These are phyloP conservation scores for Chaetomium sp. DNA, from an alignment of 2,329 filamentous ascomycete species.

Conservation along the genomic window DNA sequence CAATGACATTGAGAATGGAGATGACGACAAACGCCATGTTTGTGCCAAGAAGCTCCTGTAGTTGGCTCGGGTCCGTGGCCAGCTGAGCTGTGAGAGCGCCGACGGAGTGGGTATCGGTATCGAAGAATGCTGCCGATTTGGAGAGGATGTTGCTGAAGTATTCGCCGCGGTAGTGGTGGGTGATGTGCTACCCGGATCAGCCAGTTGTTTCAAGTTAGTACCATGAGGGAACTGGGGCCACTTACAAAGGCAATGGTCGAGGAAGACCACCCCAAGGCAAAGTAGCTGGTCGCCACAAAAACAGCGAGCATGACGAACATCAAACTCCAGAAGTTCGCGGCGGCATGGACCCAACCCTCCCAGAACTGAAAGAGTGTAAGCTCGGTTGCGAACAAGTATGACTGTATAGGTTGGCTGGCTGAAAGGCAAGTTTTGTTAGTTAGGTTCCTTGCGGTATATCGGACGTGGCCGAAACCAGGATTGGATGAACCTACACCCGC, in stretches of 20 bases:
- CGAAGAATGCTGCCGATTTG: conserved; percentile 62
- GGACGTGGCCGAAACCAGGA: neutral
- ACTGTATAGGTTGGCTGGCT: conserved; percentile 47
- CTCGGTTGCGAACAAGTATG: conserved; percentile 58
- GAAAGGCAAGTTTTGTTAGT: neutral
- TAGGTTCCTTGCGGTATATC: neutral
- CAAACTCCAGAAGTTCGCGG: conserved; percentile 62
- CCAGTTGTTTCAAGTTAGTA: neutral
- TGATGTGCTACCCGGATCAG: conserved; percentile 43
- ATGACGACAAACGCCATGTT: conserved; percentile 66
- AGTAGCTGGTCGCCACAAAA: conserved; percentile 57
- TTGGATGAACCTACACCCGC: conserved; percentile 32
- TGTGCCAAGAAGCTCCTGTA: conserved; percentile 62
- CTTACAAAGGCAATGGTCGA: conserved; percentile 48
- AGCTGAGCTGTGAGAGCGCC: conserved; percentile 61
- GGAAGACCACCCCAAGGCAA: conserved; percentile 49
- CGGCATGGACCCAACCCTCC: conserved; percentile 39
- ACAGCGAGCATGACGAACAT: conserved; percentile 65
- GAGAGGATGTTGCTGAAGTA: conserved; percentile 62
- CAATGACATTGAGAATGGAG: conserved; percentile 65
- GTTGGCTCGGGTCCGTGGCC: conserved; percentile 57
- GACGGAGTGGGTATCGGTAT: conserved; percentile 59
- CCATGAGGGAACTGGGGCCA: neutral
- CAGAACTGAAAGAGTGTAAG: conserved; percentile 52
- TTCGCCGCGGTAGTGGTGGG: conserved; percentile 58